Base-by-base conservation (phyloP, 371 early-diverging fungal genomes). In the Capniomyces stellatus region DNA sequence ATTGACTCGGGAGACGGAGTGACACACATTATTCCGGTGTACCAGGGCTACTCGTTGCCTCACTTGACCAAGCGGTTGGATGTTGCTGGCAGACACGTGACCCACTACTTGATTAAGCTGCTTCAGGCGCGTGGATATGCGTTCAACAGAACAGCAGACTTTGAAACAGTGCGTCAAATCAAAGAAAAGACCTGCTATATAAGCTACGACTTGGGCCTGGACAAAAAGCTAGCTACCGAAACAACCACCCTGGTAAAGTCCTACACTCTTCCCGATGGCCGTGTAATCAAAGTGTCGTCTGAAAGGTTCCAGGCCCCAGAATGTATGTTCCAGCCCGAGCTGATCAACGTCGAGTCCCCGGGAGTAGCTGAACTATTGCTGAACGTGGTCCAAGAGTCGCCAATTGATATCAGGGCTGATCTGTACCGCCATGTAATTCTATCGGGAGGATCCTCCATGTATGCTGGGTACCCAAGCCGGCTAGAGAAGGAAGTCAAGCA, bases 271-370 rank as follows among this genome's bases (percentile, higher is more conserved):
- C 98, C 98, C 28, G 98, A 97, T 67, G 98, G 98, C 24, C 88
- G 94, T 43, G 83, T 93, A 23, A 96, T 97, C 71, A 94, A 94
- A 69, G 83, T 97, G 6, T 95, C 96, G 12, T 89, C 92, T 3
- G 95, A 96, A 70, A 75, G 95, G 54, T 97, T 93, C 71, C 90
- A 93, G 67, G 98, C 96, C 1, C 95, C 98, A 30, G 98, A 97
- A 66, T 92, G 92, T 57, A 69, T 97, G 61, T 96, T 97, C 89
- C 92, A 94, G 58, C 96, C 98, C 31, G 82, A 92, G 59, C 75
- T 97, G 55, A 83, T 96, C 54, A 92, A 92, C 64, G 83, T 89
- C 23, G 96, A 96, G 65, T 76, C 85, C 4, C 78, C 81, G 4
- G 96, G 98, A 54, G 81, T 97, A 56, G 92, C 94, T 43, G 97